Base-by-base conservation (phyloP, 768 basidiomycete species). In the Serendipita sp. region DNA sequence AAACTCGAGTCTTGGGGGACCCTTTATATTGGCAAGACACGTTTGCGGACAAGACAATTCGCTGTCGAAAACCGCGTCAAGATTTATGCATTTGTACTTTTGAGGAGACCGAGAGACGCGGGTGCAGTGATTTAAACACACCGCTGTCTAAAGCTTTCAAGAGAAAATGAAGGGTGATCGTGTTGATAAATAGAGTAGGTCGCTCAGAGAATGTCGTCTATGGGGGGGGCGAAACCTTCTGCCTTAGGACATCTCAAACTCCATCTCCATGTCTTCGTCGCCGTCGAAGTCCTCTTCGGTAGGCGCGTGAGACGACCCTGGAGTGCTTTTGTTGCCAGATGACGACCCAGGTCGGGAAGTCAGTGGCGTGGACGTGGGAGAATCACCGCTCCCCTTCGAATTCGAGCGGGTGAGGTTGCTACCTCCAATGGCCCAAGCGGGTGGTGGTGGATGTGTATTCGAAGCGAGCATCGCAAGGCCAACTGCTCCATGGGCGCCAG, bases 401-500 rank as follows among this genome's bases (percentile, higher is more conserved):
- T 60, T 60, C 10, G 55, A 60, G 36, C 55, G 55, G 10, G 33
- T n/a, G 29, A 60, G 55, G 33, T 45, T 45, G 44, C 44, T 45
- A 18, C 29, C 55, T 10, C 55, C 55, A 36, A 60, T 36, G 27
- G 55, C 55, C 55, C 55, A 60, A 44, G 66, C 67, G 34, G 70
- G 68, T 10, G 73, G 74, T 37, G 71, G 68, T 13, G 74, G 73
- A 62, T 76, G 75, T n/a, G 73, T 73, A 29, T 75, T 75, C 52
- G 75, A 72, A 52, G 90, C 89, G 48, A 97, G 80, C 69, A 96
- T 76, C 48, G 85, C 83, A 0, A 97, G 78, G 3, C 96, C 96
- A 45, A 91, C 79, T 3, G 88, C 86, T 2, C 95, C 95, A 73
- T 98, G 96, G 46, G 93, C 91, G 10, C 94, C 95, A 23, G 88